Conservation (phyloP, 2,329 filamentous ascomycete genomes). For the Cladophialophora carrionii region DNA sequence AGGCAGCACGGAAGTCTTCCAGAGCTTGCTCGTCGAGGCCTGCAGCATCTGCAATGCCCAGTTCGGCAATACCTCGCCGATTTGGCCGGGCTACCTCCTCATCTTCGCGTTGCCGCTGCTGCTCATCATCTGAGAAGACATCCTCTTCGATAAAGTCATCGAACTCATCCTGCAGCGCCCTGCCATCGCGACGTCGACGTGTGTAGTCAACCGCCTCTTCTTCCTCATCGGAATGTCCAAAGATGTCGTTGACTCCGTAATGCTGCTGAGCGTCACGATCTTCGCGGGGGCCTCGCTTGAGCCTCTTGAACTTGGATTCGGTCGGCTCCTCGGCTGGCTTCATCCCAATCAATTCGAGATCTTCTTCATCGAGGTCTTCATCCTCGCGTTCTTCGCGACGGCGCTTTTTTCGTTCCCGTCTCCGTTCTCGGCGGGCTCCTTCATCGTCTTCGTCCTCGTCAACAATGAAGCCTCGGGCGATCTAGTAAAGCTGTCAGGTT, state of each 20-base stretch:
- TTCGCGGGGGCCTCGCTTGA: constrained; percentile 86
- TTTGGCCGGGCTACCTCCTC: constrained; percentile 78
- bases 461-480: constrained; percentile 93
- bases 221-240: constrained; percentile 90
- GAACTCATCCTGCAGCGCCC: constrained; percentile 74
- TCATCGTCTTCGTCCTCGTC: constrained; percentile 86
- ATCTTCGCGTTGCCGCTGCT: constrained; percentile 77
- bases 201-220: constrained; percentile 57
- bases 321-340: constrained; percentile 62
- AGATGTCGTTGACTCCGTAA: constrained; percentile 85
- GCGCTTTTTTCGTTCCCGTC: constrained; percentile 73
- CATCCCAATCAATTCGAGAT: constrained; percentile 84
- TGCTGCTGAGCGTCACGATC: constrained; percentile 67
- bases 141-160: constrained; percentile 98
- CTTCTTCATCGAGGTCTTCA: constrained; percentile 85
- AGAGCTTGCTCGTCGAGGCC: constrained; percentile 89
- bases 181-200: constrained; percentile 51
- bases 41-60: constrained; percentile 73
- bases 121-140: constrained; percentile 82
- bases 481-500: constrained; percentile 54
- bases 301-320: constrained; percentile 89
- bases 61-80: constrained; percentile 67
- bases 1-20: constrained; percentile 95
- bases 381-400: constrained; percentile 78
- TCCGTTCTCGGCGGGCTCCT: constrained; percentile 66